Conservation (phyloP, 495 filamentous ascomycete species). For the Podospora pseudocomata region DNA sequence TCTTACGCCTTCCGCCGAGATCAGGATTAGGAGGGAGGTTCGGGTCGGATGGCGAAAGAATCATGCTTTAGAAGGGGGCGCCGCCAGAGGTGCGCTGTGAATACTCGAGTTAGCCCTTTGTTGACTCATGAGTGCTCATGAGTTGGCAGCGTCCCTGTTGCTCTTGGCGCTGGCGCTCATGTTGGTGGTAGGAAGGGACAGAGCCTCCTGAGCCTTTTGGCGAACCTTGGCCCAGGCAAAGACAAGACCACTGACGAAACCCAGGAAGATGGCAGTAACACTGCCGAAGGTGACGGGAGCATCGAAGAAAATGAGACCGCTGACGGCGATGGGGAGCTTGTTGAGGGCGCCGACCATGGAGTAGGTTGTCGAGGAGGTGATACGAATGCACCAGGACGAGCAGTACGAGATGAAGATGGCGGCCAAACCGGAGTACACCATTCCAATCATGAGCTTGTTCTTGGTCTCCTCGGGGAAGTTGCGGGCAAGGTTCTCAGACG, state of each 20-base stretch:
- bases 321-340: constrained; percentile 92
- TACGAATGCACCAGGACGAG: constrained; percentile 96
- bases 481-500: constrained; percentile 68
- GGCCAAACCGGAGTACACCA: constrained; percentile 90
- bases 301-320: constrained; percentile 90
- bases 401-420: constrained; percentile 98
- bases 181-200: constrained; percentile 63
- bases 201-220: constrained; percentile 62
- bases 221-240: constrained; percentile 89
- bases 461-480: constrained; percentile 83
- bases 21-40: background rate
- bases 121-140: constrained; percentile 27
- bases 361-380: constrained; percentile 94
- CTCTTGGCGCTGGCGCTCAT: constrained; percentile 86
- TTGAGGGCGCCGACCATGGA: constrained; percentile 97
- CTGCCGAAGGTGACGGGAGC: constrained; percentile 89
- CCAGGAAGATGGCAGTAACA: constrained; percentile 82
- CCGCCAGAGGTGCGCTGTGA: constrained; percentile 6
- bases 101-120: constrained; percentile 8
- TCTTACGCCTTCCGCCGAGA: background rate
- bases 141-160: constrained; percentile 70
- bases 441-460: constrained; percentile 73
- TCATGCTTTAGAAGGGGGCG: constrained; percentile 5
- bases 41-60: background rate
- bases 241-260: constrained; percentile 88